phyloP scores from a whole-genome alignment of 345 rosid genomes.

The Turnera subulata region DNA sequence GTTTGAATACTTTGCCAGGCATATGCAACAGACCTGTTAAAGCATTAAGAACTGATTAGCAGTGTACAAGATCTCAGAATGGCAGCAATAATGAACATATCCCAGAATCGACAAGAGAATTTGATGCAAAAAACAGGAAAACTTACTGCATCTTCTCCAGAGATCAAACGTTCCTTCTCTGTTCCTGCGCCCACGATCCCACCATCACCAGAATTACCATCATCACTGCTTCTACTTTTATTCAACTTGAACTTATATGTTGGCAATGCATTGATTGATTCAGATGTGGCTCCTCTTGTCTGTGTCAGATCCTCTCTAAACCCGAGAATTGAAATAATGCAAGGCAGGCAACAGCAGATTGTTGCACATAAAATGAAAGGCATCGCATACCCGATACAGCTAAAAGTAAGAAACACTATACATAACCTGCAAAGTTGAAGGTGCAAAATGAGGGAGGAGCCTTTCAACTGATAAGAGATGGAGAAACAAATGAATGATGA shows the following conservation, averaged over 20 bases:
- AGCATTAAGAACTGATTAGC: background rate
- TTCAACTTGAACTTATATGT: conserved; percentile 84
- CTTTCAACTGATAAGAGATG: background rate
- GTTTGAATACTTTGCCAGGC: conserved; percentile 88
- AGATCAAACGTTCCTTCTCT: conserved; percentile 65
- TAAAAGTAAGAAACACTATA: conserved; percentile 87
- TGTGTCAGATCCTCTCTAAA: conserved; percentile 84
- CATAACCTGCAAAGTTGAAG: conserved; percentile 63
- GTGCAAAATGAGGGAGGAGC: conserved; percentile 8
- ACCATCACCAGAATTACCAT: conserved; percentile 49
- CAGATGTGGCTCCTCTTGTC: conserved; percentile 87
- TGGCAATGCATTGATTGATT: conserved; percentile 83
- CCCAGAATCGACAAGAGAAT: background rate
- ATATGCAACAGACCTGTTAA: conserved; percentile 85
- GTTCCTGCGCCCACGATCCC: conserved; percentile 94
- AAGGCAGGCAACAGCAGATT: conserved; percentile 95
- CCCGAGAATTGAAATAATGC: conserved; percentile 89
- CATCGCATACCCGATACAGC: conserved; percentile 98
- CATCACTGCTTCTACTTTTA: conserved; percentile 52
- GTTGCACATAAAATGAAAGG: conserved; percentile 97
- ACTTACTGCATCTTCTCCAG: conserved; percentile 95
- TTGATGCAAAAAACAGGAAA: background rate
- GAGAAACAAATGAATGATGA: background rate
- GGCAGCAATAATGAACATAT: background rate
- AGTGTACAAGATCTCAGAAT: background rate